A percentile compares a stretch with the other conserved stretches of the same genome.
phyloP scores from a whole-genome alignment of 371 early-diverging fungal species.

The Mortierella sp. region DNA sequence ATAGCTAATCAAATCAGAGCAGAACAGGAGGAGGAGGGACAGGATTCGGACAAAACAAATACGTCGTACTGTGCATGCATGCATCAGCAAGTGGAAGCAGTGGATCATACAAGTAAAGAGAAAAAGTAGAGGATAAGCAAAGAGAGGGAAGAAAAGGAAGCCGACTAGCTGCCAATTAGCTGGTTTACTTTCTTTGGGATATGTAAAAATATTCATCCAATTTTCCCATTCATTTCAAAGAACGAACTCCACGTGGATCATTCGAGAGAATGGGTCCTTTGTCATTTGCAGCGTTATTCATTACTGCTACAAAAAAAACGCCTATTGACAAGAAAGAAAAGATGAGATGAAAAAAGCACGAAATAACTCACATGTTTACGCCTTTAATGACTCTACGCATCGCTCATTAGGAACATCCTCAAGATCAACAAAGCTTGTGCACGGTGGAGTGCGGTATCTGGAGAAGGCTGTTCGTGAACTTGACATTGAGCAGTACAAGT shows the following conservation, averaged over 20 bases:
- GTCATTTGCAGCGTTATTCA: neutral
- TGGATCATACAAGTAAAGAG: too few relatives aligned
- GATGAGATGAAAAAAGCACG: constrained; percentile 25
- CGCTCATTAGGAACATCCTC: constrained; percentile 87
- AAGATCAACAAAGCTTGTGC: constrained; percentile 98
- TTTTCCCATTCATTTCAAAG: neutral
- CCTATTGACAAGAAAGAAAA: neutral
- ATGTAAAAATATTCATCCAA: neutral
- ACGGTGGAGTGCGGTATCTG: constrained; percentile 99
- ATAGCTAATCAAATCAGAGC: neutral
- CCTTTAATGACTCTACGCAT: too few relatives aligned
- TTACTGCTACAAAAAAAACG: neutral
- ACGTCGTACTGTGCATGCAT: too few relatives aligned
- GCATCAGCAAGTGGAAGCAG: neutral
- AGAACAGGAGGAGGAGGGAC: neutral
- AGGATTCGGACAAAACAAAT: neutral
- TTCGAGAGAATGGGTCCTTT: neutral
- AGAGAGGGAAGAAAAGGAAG: too few relatives aligned
- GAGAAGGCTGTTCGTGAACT: constrained; percentile 98
- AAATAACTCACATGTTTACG: constrained; percentile 19
- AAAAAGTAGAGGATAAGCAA: neutral
- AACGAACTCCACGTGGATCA: constrained; percentile 25
- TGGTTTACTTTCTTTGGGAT: neutral
- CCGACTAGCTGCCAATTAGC: neutral
- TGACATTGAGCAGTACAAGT: constrained; percentile 97